Evolutionary conservation across 495 filamentous ascomycete genomes (phyloP).

Genomic region (Daldinia vernicosa): DNA sequence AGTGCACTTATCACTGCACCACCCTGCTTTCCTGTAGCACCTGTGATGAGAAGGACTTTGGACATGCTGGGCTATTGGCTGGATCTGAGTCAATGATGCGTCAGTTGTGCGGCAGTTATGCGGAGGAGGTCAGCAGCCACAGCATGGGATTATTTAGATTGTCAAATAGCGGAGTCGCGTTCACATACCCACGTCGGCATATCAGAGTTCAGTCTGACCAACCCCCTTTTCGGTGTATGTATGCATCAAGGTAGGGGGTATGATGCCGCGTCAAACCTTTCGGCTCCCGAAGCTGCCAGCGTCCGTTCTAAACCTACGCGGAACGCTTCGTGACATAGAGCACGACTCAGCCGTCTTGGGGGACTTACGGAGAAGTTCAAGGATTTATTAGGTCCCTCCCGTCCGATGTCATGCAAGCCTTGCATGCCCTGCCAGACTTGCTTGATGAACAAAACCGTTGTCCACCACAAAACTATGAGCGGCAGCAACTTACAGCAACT

Average conservation of each 20-base stretch:
- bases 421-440: slow-evolving; percentile 20
- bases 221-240: slow-evolving; percentile 16
- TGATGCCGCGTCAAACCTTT: slow-evolving; percentile 25
- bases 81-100: neutral
- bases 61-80: slow-evolving; percentile 38
- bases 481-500: slow-evolving; percentile 17
- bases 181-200: slow-evolving; percentile 22
- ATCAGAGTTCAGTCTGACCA: slow-evolving; percentile 17
- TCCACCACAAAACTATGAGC: slow-evolving; percentile 20
- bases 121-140: slow-evolving; percentile 8
- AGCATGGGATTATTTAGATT: slow-evolving; percentile 15
- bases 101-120: neutral
- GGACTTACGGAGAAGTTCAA: slow-evolving; percentile 23
- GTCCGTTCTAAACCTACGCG: slow-evolving; percentile 21
- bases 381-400: slow-evolving; percentile 36
- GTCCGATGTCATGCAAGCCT: slow-evolving; percentile 33
- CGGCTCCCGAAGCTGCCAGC: slow-evolving; percentile 19
- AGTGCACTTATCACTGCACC: slow-evolving; percentile 67
- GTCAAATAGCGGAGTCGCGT: slow-evolving; percentile 13
- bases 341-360: slow-evolving; percentile 14
- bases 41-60: slow-evolving; percentile 67
- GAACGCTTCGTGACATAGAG: slow-evolving; percentile 15
- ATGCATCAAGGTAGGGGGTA: slow-evolving; percentile 3
- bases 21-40: slow-evolving; percentile 77
- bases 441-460: slow-evolving; percentile 8